These are phyloP conservation scores for Umbelopsis sp. DNA, from an alignment of 371 early-diverging fungal genomes.

Conservation along the genomic window DNA sequence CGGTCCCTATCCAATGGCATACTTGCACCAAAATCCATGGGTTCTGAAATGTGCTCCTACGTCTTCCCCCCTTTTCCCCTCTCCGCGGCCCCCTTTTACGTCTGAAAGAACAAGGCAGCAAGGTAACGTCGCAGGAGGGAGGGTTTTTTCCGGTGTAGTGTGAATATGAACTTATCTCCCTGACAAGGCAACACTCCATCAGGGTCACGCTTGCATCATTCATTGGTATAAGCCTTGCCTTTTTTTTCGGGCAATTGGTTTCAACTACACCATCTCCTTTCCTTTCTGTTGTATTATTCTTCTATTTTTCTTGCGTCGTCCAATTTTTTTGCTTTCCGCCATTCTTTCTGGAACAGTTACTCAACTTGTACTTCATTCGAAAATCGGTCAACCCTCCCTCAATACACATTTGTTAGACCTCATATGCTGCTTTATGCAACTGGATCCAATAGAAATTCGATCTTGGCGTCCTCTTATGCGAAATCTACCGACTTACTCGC, in stretches of 20 bases:
- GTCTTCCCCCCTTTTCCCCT: background rate
- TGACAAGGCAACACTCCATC: too few relatives aligned
- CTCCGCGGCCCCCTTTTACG: background rate
- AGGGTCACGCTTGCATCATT: too few relatives aligned
- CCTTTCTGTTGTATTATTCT: conserved; percentile 10
- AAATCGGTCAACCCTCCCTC: background rate
- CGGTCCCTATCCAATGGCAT: too few relatives aligned
- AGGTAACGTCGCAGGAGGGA: background rate
- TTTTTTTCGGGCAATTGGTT: background rate
- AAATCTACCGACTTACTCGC: background rate
- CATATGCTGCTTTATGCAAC: conserved; percentile 2
- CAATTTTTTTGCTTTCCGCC: background rate
- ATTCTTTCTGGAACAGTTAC: background rate
- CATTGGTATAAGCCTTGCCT: background rate
- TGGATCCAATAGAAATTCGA: conserved; percentile 1
- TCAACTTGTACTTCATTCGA: too few relatives aligned
- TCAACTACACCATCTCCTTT: conserved; percentile 8
- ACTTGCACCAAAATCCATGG: background rate
- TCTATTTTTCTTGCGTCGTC: conserved; percentile 9
- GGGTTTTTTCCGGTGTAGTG: too few relatives aligned
- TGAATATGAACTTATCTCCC: background rate
- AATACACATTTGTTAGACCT: background rate
- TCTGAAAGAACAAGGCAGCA: background rate
- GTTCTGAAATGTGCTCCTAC: background rate
- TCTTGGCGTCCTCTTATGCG: background rate